phyloP scores from a whole-genome alignment of 2,329 filamentous ascomycete species.

The Pyricularia pennisetigena region DNA sequence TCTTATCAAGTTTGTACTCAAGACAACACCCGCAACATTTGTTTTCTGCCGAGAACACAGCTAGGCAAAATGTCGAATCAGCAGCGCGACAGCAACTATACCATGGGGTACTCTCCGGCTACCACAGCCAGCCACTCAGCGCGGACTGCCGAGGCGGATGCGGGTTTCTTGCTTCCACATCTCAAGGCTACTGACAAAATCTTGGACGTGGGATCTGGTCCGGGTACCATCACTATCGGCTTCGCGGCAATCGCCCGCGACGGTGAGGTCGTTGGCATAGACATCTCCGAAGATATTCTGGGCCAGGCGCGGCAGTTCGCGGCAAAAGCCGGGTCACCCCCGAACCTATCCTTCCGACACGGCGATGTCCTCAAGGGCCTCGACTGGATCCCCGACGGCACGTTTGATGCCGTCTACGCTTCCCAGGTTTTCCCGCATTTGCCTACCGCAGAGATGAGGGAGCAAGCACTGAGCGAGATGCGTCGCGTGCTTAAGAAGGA shows the following conservation, averaged over 20 bases:
- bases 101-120: conserved; percentile 27
- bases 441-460: conserved; percentile 16
- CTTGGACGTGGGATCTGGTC: conserved; percentile 37
- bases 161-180: conserved; percentile 29
- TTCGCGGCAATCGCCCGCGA: conserved; percentile 27
- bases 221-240: conserved; percentile 35
- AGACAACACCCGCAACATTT: neutral
- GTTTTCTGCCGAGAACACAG: neutral
- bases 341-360: conserved; percentile 19
- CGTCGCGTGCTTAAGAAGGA: conserved; percentile 29
- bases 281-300: conserved; percentile 22
- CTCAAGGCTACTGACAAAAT: conserved; percentile 26
- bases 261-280: conserved; percentile 27
- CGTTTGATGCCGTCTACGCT: conserved; percentile 32
- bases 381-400: conserved; percentile 22
- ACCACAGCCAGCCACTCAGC: conserved; percentile 26
- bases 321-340: conserved; percentile 7
- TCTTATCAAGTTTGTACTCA: neutral
- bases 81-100: conserved; percentile 15
- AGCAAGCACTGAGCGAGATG: conserved; percentile 27
- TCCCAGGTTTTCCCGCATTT: conserved; percentile 34
- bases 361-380: conserved; percentile 25
- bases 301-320: conserved; percentile 17
- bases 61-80: neutral
- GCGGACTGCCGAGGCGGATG: conserved; percentile 32